Conservation (phyloP, 345 rosid species). For the Dipteronia sinensis region DNA sequence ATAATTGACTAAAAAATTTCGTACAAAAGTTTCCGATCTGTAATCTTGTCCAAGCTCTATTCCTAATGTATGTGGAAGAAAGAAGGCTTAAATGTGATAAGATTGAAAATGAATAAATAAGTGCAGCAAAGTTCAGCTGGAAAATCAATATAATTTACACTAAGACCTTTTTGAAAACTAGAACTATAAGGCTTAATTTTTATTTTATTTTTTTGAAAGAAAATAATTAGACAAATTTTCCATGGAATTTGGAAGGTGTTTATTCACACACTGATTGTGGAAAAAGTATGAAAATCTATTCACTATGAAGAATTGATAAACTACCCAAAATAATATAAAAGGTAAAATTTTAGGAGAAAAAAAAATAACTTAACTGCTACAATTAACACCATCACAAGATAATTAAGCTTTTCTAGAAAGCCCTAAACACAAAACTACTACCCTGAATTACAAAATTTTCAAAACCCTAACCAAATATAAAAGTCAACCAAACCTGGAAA, state of each 20-base stretch:
- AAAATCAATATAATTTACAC: not conserved
- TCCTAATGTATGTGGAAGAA: not conserved
- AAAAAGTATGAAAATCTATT: not conserved
- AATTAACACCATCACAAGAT: constrained; percentile 12
- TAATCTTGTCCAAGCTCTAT: not conserved
- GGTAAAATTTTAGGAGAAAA: not conserved
- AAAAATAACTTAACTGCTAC: constrained; percentile 20
- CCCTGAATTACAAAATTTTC: not conserved
- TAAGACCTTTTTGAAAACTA: not conserved
- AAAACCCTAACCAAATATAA: constrained; percentile 12
- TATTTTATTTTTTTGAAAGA: not conserved
- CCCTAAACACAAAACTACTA: constrained; percentile 16
- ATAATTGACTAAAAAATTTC: not conserved
- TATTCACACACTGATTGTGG: too few species aligned
- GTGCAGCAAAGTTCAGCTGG: not conserved
- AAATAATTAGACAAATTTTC: not conserved
- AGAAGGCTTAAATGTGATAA: not conserved
- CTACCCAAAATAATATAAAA: constrained; percentile 10
- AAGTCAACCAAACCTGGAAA: constrained; percentile 5
- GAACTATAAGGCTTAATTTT: too few species aligned
- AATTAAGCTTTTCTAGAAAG: constrained; percentile 7
- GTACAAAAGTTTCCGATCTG: not conserved
- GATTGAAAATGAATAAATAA: not conserved
- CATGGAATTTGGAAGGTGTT: not conserved
- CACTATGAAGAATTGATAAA: not conserved